These are phyloP conservation scores for Diplodia mutila DNA, from an alignment of 2,329 filamentous ascomycete genomes.

Conservation along the genomic window DNA sequence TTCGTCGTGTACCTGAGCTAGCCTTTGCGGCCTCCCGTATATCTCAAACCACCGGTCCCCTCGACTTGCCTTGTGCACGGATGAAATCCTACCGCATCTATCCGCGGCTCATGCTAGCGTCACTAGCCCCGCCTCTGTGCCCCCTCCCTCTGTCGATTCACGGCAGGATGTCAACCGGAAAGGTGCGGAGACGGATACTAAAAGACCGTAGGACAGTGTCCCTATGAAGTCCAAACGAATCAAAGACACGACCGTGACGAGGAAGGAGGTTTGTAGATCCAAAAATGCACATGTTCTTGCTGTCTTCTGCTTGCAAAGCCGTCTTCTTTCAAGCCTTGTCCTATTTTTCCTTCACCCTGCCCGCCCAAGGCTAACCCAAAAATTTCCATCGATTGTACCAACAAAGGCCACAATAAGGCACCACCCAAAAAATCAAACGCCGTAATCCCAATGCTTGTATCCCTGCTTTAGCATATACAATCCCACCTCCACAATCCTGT, in stretches of 20 bases:
- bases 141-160: not conserved
- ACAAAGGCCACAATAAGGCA: not conserved
- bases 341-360: not conserved
- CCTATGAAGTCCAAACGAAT: not conserved
- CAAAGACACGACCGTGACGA: not conserved
- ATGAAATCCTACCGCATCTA: not conserved
- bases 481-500: not conserved
- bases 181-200: not conserved
- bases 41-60: conserved; percentile 1
- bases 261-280: not conserved
- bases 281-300: conserved; percentile 13
- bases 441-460: conserved; percentile 17
- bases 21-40: not conserved
- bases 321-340: not conserved
- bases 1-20: not conserved
- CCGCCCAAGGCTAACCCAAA: conserved; percentile 1
- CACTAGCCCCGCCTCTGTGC: not conserved
- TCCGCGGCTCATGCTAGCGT: not conserved
- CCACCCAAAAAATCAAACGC: conserved; percentile 1
- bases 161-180: too few species aligned
- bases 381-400: not conserved
- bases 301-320: not conserved
- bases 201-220: not conserved
- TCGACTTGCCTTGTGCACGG: not conserved
- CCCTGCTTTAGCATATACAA: not conserved